Percentiles rank a stretch among this genome's conserved stretches.
These are phyloP conservation scores for Fagus crenata DNA, from an alignment of 306 rosid species.

Conservation along the genomic window DNA sequence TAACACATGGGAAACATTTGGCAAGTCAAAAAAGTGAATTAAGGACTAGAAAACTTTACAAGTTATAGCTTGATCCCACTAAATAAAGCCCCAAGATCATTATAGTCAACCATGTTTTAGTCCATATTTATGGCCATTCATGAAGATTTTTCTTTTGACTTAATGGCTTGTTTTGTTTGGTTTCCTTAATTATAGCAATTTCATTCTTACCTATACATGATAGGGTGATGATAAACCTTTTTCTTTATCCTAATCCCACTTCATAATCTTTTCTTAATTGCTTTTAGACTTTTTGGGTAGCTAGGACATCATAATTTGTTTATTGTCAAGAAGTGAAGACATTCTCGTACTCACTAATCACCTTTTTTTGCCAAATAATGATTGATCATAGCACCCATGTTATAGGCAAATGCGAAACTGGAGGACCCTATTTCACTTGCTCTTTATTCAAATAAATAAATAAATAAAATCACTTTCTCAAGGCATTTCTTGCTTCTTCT, in stretches of 20 bases:
- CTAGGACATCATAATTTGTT: not conserved
- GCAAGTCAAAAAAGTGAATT: no score
- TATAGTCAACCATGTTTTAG: not conserved
- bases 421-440: no score
- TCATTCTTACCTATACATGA: not conserved
- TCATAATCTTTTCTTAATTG: not conserved
- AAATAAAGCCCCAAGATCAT: not conserved
- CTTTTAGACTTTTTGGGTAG: not conserved
- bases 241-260: not conserved
- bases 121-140: not conserved
- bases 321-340: not conserved
- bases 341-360: no score
- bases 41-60: no score
- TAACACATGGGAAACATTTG: no score
- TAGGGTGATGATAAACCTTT: not conserved
- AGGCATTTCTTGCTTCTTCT: no score
- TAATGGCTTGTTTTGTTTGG: not conserved
- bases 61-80: no score
- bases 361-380: no score
- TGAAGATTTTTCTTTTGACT: not conserved
- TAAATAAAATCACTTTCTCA: no score
- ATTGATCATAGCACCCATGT: no score
- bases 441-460: no score
- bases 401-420: no score
- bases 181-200: not conserved